Conservation (phyloP, 768 basidiomycete genomes). For the Goffeauzyma gilvescens region DNA sequence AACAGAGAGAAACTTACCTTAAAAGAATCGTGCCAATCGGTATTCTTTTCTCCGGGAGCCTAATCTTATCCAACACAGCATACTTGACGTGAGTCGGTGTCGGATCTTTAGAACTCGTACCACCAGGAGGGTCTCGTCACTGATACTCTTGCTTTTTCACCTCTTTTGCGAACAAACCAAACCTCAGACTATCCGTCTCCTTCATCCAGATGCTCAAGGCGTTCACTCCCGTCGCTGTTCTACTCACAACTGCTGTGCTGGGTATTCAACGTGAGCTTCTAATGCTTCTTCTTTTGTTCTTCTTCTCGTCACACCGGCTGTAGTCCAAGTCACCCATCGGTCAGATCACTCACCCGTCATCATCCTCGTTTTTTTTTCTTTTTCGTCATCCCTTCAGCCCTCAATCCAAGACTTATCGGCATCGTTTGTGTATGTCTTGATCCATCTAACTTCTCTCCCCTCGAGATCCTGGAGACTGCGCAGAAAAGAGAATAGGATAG, state of each 20-base stretch:
- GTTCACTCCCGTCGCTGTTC: slow-evolving; percentile 38
- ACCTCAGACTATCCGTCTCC: slow-evolving; percentile 51
- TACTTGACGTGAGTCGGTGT: slow-evolving; percentile 42
- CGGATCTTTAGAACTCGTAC: not conserved
- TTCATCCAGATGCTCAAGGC: slow-evolving; percentile 47
- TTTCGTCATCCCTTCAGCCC: slow-evolving; percentile 63
- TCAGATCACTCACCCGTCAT: too few relatives aligned
- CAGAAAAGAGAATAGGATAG: too few relatives aligned
- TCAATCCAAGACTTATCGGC: slow-evolving; percentile 50
- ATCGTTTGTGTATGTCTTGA: slow-evolving; percentile 41
- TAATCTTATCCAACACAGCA: slow-evolving; percentile 78
- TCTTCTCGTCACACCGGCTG: too few relatives aligned
- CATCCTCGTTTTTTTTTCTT: slow-evolving; percentile 70
- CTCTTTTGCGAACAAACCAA: too few relatives aligned
- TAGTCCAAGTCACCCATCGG: too few relatives aligned
- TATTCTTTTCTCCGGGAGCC: slow-evolving; percentile 73
- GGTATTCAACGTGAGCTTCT: slow-evolving; percentile 13
- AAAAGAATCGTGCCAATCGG: slow-evolving; percentile 85
- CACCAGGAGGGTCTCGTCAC: not conserved
- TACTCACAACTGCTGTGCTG: slow-evolving; percentile 24
- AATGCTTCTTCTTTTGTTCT: too few relatives aligned
- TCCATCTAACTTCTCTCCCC: not conserved
- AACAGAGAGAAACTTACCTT: slow-evolving; percentile 37
- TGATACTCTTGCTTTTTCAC: too few relatives aligned
- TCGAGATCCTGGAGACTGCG: too few relatives aligned